These are phyloP conservation scores for Beauveria pseudobassiana DNA, from an alignment of 2,329 filamentous ascomycete genomes.

Conservation along the genomic window DNA sequence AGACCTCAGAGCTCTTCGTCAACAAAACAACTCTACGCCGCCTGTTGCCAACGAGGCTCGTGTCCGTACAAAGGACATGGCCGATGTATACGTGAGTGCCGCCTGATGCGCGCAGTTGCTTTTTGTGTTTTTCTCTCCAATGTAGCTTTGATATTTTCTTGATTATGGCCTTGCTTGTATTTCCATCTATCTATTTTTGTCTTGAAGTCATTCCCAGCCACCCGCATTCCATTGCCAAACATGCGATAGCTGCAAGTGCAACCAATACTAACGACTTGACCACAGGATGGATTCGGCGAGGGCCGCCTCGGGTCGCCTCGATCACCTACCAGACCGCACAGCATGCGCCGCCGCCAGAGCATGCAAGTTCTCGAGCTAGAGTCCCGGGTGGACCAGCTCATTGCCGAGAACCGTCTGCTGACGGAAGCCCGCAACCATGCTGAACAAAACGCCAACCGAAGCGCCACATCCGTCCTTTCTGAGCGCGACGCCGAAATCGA, in stretches of 20 bases:
- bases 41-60: conserved; percentile 84
- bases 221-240: background rate
- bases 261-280: conserved; percentile 15
- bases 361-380: conserved; percentile 95
- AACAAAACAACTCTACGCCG: conserved; percentile 38
- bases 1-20: conserved; percentile 50
- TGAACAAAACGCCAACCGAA: conserved; percentile 58
- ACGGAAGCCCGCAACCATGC: conserved; percentile 63
- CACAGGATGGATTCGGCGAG: conserved; percentile 88
- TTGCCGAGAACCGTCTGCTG: conserved; percentile 76
- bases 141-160: background rate
- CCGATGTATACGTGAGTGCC: conserved; percentile 83
- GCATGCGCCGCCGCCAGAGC: conserved; percentile 93
- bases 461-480: conserved; percentile 61
- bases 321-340: conserved; percentile 89
- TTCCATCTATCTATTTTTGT: background rate
- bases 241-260: background rate
- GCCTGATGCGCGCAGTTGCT: conserved; percentile 14
- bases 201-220: conserved; percentile 2
- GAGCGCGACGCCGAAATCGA: conserved; percentile 86
- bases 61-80: conserved; percentile 76
- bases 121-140: conserved; percentile 10
- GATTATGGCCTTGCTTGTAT: conserved; percentile 1
- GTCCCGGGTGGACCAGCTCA: conserved; percentile 72
- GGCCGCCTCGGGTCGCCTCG: conserved; percentile 77